Evolutionary conservation across 805 yeast genomes (phyloP), one percentile per base, ranked within the genome.

Genomic region (Myxozyma udenii): DNA sequence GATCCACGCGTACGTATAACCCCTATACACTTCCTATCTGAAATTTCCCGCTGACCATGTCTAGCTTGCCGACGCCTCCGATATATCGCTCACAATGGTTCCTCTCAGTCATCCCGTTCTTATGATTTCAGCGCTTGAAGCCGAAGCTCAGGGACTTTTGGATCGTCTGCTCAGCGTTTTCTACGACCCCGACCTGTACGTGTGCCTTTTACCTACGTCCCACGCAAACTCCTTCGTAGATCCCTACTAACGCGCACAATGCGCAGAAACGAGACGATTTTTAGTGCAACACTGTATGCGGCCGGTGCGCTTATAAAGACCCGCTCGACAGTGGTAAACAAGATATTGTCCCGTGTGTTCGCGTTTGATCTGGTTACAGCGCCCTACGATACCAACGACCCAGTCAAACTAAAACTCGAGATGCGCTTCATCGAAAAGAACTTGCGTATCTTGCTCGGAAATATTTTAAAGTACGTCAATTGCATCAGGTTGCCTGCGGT

Each of bases 221-320:
- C 7, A 24, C 3, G 22, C 18, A 16, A 7, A 19, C 28, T 16
- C 35, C 30, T 6, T 3, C 33, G 46, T 32, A n/a, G 41, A 38
- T 14, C 21, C 11, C 11, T 9, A 26, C 12, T 21, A 33, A 37
- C 19, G 11, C 23, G 14, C 30, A n/a, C 21, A n/a, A 1, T 38
- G 3, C 21, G 4, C 38, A 55, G 59, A 25, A 50, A 50, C 74
- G 81, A 44, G 11, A 79, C 85, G 3, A 60, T 80, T 2, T 78
- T 85, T 46, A 78, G 87, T 14, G 86, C 95, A 4, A 74, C 86
- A 0, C 67, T 88, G 24, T 81, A 85, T 61, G 81, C 83, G 45
- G 69, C 84, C 19, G 73, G 85, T 4, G 73, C 79, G 14, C 68
- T 93, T 33, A 76, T 86, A 57, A 82, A 80, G 60, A 73, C 80